Evolutionary conservation across 495 filamentous ascomycete species (phyloP).

Genomic region (Aspergillus bertholletiae): DNA sequence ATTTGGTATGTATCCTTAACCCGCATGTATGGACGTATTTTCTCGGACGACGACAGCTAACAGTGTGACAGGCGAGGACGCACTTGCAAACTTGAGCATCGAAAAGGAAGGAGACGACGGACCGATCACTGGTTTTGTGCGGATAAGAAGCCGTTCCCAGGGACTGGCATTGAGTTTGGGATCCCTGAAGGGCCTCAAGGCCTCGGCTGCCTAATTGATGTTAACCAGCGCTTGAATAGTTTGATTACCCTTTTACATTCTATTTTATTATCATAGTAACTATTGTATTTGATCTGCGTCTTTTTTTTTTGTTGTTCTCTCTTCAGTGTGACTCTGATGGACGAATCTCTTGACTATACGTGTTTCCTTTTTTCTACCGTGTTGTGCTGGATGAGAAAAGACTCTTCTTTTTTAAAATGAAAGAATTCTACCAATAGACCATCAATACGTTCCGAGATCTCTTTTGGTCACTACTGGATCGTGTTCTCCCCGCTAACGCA

Average conservation of each 20-base stretch:
- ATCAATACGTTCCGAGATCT: neutral
- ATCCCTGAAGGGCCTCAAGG: slow-evolving; percentile 88
- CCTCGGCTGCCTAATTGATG: slow-evolving; percentile 36
- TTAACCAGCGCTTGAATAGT: slow-evolving; percentile 21
- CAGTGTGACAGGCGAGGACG: slow-evolving; percentile 80
- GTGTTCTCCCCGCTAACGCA: neutral
- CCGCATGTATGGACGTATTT: slow-evolving; percentile 13
- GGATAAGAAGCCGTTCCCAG: slow-evolving; percentile 96
- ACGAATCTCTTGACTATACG: slow-evolving; percentile 33
- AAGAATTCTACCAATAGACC: slow-evolving; percentile 11
- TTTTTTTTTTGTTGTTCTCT: slow-evolving; percentile 15
- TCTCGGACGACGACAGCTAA: slow-evolving; percentile 22
- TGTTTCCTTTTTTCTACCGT: slow-evolving; percentile 17
- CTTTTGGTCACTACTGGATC: neutral
- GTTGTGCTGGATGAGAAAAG: slow-evolving; percentile 32
- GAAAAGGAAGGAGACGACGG: slow-evolving; percentile 96
- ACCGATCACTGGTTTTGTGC: slow-evolving; percentile 96
- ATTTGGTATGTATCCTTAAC: slow-evolving; percentile 69
- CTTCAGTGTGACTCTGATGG: slow-evolving; percentile 18
- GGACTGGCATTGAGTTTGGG: slow-evolving; percentile 92
- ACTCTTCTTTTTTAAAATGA: slow-evolving; percentile 11
- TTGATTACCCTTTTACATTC: slow-evolving; percentile 12
- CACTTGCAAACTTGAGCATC: slow-evolving; percentile 94
- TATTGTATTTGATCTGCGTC: slow-evolving; percentile 12
- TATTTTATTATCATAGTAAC: slow-evolving; percentile 12